Evolutionary conservation across 2,329 filamentous ascomycete species (phyloP).

Genomic region (Ascocoryne sarcoides): DNA sequence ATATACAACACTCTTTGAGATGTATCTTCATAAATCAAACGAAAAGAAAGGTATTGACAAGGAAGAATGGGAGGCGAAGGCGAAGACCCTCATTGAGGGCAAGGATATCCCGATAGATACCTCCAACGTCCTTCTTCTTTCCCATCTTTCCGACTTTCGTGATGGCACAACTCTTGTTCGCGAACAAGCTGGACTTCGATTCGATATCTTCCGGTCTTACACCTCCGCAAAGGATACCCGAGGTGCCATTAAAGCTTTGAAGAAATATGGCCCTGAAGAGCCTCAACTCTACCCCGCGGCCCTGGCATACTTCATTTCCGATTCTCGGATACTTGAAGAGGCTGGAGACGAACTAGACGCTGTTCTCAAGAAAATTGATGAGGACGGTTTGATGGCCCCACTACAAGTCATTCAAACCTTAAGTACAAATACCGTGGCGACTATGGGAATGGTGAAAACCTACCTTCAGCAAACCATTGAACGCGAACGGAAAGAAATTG

Average conservation of each 20-base stretch:
- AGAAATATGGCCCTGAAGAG: slow-evolving; percentile 86
- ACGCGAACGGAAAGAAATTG: slow-evolving; percentile 80
- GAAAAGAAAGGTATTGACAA: slow-evolving; percentile 62
- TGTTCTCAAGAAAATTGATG: slow-evolving; percentile 78
- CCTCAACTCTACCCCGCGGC: slow-evolving; percentile 89
- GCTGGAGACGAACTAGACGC: slow-evolving; percentile 76
- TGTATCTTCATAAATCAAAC: slow-evolving; percentile 87
- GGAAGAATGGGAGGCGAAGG: slow-evolving; percentile 81
- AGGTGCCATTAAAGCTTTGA: slow-evolving; percentile 80
- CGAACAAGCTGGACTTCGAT: slow-evolving; percentile 83
- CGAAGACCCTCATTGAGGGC: slow-evolving; percentile 77
- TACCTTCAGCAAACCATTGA: slow-evolving; percentile 87
- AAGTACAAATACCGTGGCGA: slow-evolving; percentile 70
- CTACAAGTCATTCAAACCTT: slow-evolving; percentile 94
- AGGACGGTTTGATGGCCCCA: slow-evolving; percentile 87
- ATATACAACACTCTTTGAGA: slow-evolving; percentile 93
- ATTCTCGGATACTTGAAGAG: slow-evolving; percentile 70
- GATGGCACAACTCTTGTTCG: slow-evolving; percentile 88
- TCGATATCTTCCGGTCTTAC: slow-evolving; percentile 95
- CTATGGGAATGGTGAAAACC: slow-evolving; percentile 93
- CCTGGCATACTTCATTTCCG: slow-evolving; percentile 86
- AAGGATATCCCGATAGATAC: slow-evolving; percentile 81
- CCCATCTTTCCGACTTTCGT: slow-evolving; percentile 80
- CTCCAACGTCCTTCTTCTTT: slow-evolving; percentile 87
- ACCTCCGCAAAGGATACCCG: slow-evolving; percentile 85